Evolutionary conservation across 2,329 filamentous ascomycete genomes (phyloP).

Genomic region (Penicillium verrucosum): DNA sequence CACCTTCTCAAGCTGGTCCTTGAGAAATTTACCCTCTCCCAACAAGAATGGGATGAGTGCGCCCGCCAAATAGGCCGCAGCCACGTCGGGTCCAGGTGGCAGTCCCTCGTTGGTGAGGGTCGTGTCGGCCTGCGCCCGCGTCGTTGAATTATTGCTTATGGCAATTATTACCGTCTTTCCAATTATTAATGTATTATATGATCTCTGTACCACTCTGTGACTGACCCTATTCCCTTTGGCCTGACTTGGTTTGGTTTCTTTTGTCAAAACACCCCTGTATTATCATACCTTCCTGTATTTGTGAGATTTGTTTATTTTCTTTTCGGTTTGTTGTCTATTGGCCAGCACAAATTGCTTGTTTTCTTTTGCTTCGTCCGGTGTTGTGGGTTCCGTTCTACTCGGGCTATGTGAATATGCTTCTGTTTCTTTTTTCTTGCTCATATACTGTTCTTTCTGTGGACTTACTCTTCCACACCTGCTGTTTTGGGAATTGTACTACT

Average conservation of each 20-base stretch:
- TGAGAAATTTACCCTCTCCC: conserved; percentile 43
- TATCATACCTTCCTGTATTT: conserved; percentile 11
- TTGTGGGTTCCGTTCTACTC: not conserved
- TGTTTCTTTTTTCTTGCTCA: not conserved
- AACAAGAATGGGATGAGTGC: conserved; percentile 47
- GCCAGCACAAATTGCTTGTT: conserved; percentile 5
- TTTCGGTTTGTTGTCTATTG: not conserved
- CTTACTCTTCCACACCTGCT: not conserved
- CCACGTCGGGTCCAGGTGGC: conserved; percentile 44
- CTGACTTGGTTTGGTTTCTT: not conserved
- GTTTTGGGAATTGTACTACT: conserved; percentile 6
- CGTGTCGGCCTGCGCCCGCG: conserved; percentile 41
- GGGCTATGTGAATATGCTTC: conserved; percentile 9
- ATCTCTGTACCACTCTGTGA: conserved; percentile 16
- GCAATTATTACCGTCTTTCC: not conserved
- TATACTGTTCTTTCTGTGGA: not conserved
- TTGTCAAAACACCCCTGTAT: conserved; percentile 21
- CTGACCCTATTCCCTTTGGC: conserved; percentile 4
- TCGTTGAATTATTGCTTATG: conserved; percentile 4
- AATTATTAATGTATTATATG: conserved; percentile 14
- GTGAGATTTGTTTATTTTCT: not conserved
- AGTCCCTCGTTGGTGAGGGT: conserved; percentile 42
- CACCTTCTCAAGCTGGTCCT: conserved; percentile 45
- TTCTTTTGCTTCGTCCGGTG: not conserved
- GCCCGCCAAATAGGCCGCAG: conserved; percentile 41